Base-by-base conservation (phyloP, 2,329 filamentous ascomycete genomes). In the Colletotrichum filicis region DNA sequence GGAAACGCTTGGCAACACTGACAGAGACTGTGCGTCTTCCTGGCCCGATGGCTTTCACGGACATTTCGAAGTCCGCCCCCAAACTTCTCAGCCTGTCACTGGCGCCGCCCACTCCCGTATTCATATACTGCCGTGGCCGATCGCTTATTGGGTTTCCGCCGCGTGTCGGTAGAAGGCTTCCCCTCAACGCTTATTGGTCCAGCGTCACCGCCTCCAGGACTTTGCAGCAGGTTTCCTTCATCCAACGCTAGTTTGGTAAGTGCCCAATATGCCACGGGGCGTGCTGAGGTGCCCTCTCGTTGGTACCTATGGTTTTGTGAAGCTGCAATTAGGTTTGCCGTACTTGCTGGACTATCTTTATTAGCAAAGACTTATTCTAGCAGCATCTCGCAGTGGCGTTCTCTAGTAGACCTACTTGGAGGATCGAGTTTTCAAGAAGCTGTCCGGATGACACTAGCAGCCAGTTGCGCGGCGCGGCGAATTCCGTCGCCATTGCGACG, bases 401-500 rank as follows among this genome's bases (percentile, higher is more conserved):
- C 37, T 42, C 37, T 42, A 19, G 37, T 8, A 42, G 16, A 19
- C 37, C 6, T 19, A 14, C 16, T 42, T 19, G 22, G 12, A 22
- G 9, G n/a, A 42, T 4, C 22, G 12, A 14, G 2, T 16, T 22
- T 37, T n/a, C 32, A 60, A 26, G 30, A 37, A 42, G 37, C 14
- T 19, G 16, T 22, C 9, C 22, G 12, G 19, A 16, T 19, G 26
- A n/a, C 42, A 63, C 16, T 5, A 19, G 37, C 37, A 42, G 16
- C 37, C 14, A 16, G 37, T 42, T 19, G 56, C 63, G 56, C 32
- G 61, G 35, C 9, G 59, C 59, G 59, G 69, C 69, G 59, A 58
- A 59, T 49, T 49, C 69, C 66, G 66, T 72, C 6, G 42, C 59
- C 32, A 59, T 55, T 7, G 42, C 9, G 14, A 66, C 52, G 57